Evolutionary conservation across 495 filamentous ascomycete genomes (phyloP).

Genomic region (Penicillium cataractarum): DNA sequence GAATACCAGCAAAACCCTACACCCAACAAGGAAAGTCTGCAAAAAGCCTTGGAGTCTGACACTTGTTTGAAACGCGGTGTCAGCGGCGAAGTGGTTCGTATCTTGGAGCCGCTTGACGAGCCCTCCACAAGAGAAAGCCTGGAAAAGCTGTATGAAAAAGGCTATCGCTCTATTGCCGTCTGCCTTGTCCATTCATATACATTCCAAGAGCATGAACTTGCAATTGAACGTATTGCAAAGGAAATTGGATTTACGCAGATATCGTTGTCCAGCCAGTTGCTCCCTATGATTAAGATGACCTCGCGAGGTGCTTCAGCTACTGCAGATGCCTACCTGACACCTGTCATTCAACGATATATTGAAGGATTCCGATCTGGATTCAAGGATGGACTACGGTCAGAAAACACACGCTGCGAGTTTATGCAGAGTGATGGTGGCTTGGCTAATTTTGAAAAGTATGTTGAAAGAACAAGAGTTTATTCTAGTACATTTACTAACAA

Average conservation of each 20-base stretch:
- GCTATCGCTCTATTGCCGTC: slow-evolving; percentile 54
- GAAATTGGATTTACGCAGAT: slow-evolving; percentile 51
- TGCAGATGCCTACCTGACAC: slow-evolving; percentile 94
- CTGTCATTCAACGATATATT: slow-evolving; percentile 94
- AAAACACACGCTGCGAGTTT: slow-evolving; percentile 54
- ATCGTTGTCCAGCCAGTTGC: slow-evolving; percentile 60
- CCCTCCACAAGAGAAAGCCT: slow-evolving; percentile 32
- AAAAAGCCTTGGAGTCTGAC: slow-evolving; percentile 53
- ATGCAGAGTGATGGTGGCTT: slow-evolving; percentile 61
- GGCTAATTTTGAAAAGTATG: slow-evolving; percentile 44
- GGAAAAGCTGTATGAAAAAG: slow-evolving; percentile 36
- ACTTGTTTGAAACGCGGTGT: slow-evolving; percentile 47
- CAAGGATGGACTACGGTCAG: slow-evolving; percentile 52
- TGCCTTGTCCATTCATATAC: slow-evolving; percentile 58
- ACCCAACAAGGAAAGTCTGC: slow-evolving; percentile 66
- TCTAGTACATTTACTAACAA: not conserved
- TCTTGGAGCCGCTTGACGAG: slow-evolving; percentile 47
- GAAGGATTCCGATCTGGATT: slow-evolving; percentile 74
- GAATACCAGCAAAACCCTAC: slow-evolving; percentile 38
- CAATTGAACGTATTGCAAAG: slow-evolving; percentile 51
- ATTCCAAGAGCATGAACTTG: slow-evolving; percentile 55
- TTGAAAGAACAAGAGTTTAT: not conserved
- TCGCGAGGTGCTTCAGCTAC: slow-evolving; percentile 89
- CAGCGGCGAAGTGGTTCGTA: slow-evolving; percentile 54
- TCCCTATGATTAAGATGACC: slow-evolving; percentile 82